phyloP scores from a whole-genome alignment of 1,139 yeast genomes.

The Taphrina populina region DNA sequence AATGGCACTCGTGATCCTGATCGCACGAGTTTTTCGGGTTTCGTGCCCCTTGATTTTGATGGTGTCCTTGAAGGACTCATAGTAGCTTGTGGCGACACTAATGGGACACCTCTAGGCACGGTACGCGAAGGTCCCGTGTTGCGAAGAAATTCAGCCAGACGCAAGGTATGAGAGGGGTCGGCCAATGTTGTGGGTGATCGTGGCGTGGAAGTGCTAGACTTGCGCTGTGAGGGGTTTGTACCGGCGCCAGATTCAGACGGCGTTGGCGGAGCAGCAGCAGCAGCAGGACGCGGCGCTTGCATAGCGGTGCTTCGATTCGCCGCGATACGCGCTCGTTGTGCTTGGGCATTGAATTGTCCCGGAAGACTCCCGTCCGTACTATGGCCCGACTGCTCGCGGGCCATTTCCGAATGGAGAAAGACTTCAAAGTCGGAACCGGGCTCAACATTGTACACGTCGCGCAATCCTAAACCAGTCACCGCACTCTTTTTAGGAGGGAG shows the following conservation, averaged over 20 bases:
- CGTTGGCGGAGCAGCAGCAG: conserved; percentile 2
- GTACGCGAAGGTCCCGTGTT: conserved; percentile 10
- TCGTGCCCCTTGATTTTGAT: neutral
- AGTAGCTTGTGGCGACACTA: neutral
- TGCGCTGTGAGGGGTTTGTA: neutral
- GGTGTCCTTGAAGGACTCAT: neutral
- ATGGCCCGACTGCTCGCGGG: conserved; percentile 11
- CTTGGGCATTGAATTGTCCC: conserved; percentile 4
- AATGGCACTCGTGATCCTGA: conserved; percentile 8
- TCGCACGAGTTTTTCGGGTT: neutral
- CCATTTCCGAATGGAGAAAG: conserved; percentile 17
- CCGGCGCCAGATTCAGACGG: neutral
- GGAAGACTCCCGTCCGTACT: neutral
- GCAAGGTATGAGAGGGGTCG: conserved; percentile 12
- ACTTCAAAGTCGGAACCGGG: conserved; percentile 26
- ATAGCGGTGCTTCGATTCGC: conserved; percentile 8
- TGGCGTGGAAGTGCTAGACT: conserved; percentile 3
- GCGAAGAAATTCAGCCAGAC: conserved; percentile 27
- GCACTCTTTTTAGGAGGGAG: too few relatives aligned
- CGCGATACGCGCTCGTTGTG: conserved; percentile 16
- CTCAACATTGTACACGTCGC: neutral
- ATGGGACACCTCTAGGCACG: conserved; percentile 11
- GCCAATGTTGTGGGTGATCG: conserved; percentile 2
- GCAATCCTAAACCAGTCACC: conserved; percentile 14
- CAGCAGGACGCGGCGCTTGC: neutral